A percentile compares a stretch with the other conserved stretches of the same genome.
These are phyloP conservation scores for Kickxella alabastrina DNA, from an alignment of 192 early-diverging fungal genomes.

Conservation along the genomic window DNA sequence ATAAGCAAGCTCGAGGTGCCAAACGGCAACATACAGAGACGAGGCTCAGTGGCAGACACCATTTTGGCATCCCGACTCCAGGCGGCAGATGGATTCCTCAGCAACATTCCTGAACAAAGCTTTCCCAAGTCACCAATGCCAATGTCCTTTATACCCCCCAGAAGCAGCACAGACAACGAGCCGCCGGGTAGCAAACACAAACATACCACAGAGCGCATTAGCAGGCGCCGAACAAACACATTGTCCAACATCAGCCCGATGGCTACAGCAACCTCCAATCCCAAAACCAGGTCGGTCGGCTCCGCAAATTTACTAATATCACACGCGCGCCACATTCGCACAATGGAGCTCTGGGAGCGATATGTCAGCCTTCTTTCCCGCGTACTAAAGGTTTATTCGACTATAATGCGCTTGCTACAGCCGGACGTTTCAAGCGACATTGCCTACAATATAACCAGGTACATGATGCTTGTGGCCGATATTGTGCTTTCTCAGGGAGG, in stretches of 20 bases:
- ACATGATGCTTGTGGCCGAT: conserved; percentile 24
- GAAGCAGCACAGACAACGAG: too few relatives aligned
- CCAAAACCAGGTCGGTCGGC: neutral
- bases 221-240: conserved; percentile 2
- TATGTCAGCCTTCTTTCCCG: conserved; percentile 27
- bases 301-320: too few relatives aligned
- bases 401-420: conserved; percentile 19
- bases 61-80: too few relatives aligned
- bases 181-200: too few relatives aligned
- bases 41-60: too few relatives aligned
- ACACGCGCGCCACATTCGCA: neutral
- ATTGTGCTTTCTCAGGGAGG: conserved; percentile 47
- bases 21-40: too few relatives aligned
- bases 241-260: neutral
- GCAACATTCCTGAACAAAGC: too few relatives aligned
- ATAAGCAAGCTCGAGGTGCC: too few relatives aligned
- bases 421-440: conserved; percentile 1
- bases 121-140: too few relatives aligned
- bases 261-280: neutral
- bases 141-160: too few relatives aligned
- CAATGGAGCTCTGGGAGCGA: conserved; percentile 36
- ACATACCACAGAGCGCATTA: neutral
- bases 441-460: conserved; percentile 4
- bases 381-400: conserved; percentile 38
- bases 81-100: too few relatives aligned